Conservation (phyloP, 371 early-diverging fungal genomes). For the Mucor lusitanicus region DNA sequence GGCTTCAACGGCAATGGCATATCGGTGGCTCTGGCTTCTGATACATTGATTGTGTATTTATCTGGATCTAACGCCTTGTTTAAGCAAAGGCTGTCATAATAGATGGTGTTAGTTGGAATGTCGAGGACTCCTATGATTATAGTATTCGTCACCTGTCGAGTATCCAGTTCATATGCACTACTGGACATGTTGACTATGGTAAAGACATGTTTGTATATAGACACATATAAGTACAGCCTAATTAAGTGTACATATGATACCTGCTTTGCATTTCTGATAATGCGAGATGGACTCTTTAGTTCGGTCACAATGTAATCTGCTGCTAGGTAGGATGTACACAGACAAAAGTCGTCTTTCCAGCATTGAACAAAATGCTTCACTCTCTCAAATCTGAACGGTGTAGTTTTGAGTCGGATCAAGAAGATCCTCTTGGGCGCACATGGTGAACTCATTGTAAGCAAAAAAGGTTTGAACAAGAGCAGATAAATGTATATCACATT, state of each 20-base stretch:
- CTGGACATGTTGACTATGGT: slow-evolving; percentile 4
- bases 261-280: not conserved
- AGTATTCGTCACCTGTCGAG: not conserved
- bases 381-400: not conserved
- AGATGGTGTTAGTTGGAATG: not conserved
- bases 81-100: not conserved
- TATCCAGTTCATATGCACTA: not conserved
- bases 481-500: not conserved
- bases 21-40: not conserved
- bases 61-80: not conserved
- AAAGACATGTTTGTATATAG: not conserved
- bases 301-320: slow-evolving; percentile 6
- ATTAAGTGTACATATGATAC: not conserved
- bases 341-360: not conserved
- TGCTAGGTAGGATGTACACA: too few species aligned
- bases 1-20: not conserved
- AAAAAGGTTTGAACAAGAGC: not conserved
- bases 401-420: not conserved
- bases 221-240: too few species aligned
- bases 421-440: not conserved
- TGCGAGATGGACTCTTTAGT: slow-evolving; percentile 2
- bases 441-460: not conserved
- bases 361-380: not conserved
- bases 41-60: not conserved
- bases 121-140: not conserved